Evolutionary conservation across 495 filamentous ascomycete genomes (phyloP).

Genomic region (Penicillium subrubescens): DNA sequence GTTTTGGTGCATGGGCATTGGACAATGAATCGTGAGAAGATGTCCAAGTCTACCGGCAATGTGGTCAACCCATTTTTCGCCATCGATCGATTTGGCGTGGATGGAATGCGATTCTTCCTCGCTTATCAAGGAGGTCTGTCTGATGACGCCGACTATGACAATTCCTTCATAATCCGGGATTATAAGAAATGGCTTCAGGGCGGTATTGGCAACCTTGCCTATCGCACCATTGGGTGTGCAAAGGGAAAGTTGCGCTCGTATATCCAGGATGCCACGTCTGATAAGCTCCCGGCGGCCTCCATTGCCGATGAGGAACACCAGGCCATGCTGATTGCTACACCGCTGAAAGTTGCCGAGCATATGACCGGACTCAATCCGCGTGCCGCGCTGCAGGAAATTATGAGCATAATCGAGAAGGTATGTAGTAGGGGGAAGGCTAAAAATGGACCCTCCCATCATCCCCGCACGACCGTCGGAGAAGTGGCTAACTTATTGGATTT

Average conservation of each 20-base stretch:
- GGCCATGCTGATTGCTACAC: constrained; percentile 36
- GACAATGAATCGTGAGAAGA: constrained; percentile 86
- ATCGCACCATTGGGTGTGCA: constrained; percentile 67
- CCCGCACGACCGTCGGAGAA: constrained; percentile 15
- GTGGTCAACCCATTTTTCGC: constrained; percentile 95
- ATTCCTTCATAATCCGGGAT: constrained; percentile 67
- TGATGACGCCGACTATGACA: constrained; percentile 82
- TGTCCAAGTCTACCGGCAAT: constrained; percentile 94
- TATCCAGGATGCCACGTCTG: constrained; percentile 47
- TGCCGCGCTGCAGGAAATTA: constrained; percentile 64
- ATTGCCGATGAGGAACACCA: constrained; percentile 37
- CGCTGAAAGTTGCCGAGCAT: constrained; percentile 44
- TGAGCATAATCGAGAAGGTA: constrained; percentile 61
- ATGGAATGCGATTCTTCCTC: constrained; percentile 87
- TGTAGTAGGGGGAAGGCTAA: constrained; percentile 1
- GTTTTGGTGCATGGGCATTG: constrained; percentile 92
- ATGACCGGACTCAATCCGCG: constrained; percentile 70
- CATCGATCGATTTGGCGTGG: constrained; percentile 82
- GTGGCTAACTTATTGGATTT: constrained; percentile 14
- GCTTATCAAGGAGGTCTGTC: constrained; percentile 72
- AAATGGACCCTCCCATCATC: constrained; percentile 8
- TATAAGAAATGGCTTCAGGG: constrained; percentile 78
- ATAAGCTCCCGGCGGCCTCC: constrained; percentile 31
- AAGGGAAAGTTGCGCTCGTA: constrained; percentile 62
- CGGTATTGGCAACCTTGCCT: constrained; percentile 76